Evolutionary conservation across 768 basidiomycete species (phyloP).

Genomic region (Tylopilus rubrobrunneus): DNA sequence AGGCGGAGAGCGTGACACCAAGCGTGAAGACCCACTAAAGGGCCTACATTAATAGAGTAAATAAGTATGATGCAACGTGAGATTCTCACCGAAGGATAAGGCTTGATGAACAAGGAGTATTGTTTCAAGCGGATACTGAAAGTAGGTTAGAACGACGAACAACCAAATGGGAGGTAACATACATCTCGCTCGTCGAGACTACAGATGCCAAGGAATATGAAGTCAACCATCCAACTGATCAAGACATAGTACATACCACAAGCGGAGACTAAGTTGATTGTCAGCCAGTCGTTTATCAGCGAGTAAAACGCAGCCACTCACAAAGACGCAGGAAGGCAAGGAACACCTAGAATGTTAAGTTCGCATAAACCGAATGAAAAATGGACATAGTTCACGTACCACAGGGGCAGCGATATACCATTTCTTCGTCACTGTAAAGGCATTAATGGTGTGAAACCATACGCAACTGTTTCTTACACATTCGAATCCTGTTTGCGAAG

Average conservation of each 20-base stretch:
- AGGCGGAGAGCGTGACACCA: slow-evolving; percentile 32
- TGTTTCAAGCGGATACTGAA: slow-evolving; percentile 25
- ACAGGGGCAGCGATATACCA: slow-evolving; percentile 32
- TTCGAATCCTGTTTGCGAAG: slow-evolving; percentile 34
- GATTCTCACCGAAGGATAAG: slow-evolving; percentile 26
- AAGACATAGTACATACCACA: slow-evolving; percentile 19
- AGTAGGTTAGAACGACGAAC: background rate
- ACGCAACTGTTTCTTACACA: slow-evolving; percentile 18
- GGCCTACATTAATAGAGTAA: background rate
- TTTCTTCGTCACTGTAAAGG: slow-evolving; percentile 26
- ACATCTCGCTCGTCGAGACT: slow-evolving; percentile 35
- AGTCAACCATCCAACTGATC: background rate
- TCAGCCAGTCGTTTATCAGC: slow-evolving; percentile 2
- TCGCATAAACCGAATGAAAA: background rate
- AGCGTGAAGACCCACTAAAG: slow-evolving; percentile 30
- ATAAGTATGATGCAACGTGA: background rate
- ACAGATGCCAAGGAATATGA: background rate
- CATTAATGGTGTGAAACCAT: slow-evolving; percentile 1
- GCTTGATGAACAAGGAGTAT: slow-evolving; percentile 29
- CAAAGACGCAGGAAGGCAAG: slow-evolving; percentile 33
- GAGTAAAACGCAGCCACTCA: slow-evolving; percentile 12
- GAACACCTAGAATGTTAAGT: slow-evolving; percentile 16
- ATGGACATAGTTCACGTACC: slow-evolving; percentile 7
- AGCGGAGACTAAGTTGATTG: slow-evolving; percentile 21
- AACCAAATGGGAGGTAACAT: background rate